A percentile compares a stretch with the other conserved stretches of the same genome.
phyloP scores from a whole-genome alignment of 805 yeast genomes.

The Metschnikowia santaceciliae region DNA sequence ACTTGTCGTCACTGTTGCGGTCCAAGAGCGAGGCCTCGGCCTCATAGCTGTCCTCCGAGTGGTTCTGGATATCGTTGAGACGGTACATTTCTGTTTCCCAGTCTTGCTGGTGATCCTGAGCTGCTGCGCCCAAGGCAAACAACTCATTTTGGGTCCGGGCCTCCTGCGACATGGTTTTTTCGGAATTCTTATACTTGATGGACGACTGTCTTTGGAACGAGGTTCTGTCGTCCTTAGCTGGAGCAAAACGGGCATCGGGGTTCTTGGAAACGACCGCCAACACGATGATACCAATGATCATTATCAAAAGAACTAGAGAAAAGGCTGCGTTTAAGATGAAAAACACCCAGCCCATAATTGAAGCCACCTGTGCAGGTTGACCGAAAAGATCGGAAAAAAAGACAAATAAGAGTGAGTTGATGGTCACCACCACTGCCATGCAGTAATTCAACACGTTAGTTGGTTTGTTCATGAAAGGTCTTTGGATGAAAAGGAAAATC shows the following conservation, averaged over 20 bases:
- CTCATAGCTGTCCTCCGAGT: conserved; percentile 2
- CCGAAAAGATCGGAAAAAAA: conserved; percentile 83
- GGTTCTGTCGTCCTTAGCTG: conserved; percentile 88
- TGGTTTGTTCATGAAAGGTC: conserved; percentile 79
- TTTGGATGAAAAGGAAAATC: conserved; percentile 53
- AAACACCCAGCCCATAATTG: conserved; percentile 90
- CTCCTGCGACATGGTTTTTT: conserved; percentile 6
- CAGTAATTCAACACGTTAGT: conserved; percentile 74
- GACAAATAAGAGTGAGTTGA: conserved; percentile 80
- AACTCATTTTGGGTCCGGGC: conserved; percentile 17
- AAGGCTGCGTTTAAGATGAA: conserved; percentile 88
- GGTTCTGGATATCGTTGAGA: conserved; percentile 29
- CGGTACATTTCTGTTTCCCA: conserved; percentile 69
- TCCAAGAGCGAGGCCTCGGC: background rate
- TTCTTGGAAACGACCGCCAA: conserved; percentile 69
- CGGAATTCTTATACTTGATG: conserved; percentile 32
- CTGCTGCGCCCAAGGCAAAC: conserved; percentile 20
- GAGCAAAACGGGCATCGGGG: conserved; percentile 85
- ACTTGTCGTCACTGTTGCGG: conserved; percentile 1
- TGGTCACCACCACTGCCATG: conserved; percentile 64
- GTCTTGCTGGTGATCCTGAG: conserved; percentile 56
- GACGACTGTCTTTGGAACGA: conserved; percentile 65
- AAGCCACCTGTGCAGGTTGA: conserved; percentile 72
- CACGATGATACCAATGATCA: conserved; percentile 64
- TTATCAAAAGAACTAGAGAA: conserved; percentile 65